phyloP scores from a whole-genome alignment of 2,329 filamentous ascomycete genomes.

The Fusarium pseudograminearum region DNA sequence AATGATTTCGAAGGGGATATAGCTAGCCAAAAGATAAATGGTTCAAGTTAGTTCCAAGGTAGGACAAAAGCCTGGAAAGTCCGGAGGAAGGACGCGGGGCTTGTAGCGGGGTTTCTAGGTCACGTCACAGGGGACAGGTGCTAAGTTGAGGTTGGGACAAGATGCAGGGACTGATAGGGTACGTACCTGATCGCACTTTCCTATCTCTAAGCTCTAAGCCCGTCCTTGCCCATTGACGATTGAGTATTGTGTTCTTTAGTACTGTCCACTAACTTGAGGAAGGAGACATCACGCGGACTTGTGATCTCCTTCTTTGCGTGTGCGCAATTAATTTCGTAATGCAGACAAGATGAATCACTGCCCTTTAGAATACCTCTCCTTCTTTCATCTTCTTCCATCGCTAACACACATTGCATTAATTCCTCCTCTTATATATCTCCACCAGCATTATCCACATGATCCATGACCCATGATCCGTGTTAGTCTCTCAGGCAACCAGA shows the following conservation, averaged over 20 bases:
- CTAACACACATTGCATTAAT: constrained; percentile 10
- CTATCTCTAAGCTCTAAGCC: background rate
- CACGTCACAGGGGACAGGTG: constrained; percentile 42
- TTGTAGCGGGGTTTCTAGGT: constrained; percentile 43
- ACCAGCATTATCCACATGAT: constrained; percentile 37
- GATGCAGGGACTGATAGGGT: constrained; percentile 41
- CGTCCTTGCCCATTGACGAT: constrained; percentile 8
- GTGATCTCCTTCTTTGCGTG: constrained; percentile 15
- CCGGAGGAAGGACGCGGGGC: constrained; percentile 41
- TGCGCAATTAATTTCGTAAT: background rate
- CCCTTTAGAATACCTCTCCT: background rate
- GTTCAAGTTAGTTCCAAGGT: constrained; percentile 22
- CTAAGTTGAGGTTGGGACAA: background rate
- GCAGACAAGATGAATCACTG: constrained; percentile 10
- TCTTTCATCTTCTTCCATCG: constrained; percentile 1
- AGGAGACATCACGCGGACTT: constrained; percentile 19
- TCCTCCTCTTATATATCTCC: constrained; percentile 29
- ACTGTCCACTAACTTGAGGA: background rate
- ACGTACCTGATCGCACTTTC: constrained; percentile 37
- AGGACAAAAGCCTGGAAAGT: constrained; percentile 24
- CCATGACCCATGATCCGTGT: constrained; percentile 41
- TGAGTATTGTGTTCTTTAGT: constrained; percentile 2
- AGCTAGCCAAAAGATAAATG: constrained; percentile 12
- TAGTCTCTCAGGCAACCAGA: constrained; percentile 44
- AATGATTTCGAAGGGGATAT: constrained; percentile 17